Conservation (phyloP, 164 flowering plant genomes). For the Tinospora cordifolia region DNA sequence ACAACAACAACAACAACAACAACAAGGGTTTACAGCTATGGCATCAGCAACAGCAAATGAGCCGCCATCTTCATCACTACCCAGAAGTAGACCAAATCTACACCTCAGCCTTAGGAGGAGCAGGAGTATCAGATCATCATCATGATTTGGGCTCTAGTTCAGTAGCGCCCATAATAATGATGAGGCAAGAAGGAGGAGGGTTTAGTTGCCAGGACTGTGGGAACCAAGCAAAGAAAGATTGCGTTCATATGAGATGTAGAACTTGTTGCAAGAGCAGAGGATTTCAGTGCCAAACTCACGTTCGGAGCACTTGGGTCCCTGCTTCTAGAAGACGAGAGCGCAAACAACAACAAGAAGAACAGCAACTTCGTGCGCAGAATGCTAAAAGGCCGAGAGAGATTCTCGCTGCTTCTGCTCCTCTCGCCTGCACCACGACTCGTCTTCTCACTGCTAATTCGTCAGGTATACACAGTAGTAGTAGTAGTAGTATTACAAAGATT, state of each 20-base stretch:
- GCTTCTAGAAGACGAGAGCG: slow-evolving; percentile 59
- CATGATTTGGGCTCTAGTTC: neutral
- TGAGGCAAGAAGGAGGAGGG: slow-evolving; percentile 30
- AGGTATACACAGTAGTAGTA: slow-evolving; percentile 24
- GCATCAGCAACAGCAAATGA: slow-evolving; percentile 24
- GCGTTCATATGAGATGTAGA: slow-evolving; percentile 52
- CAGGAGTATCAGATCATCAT: too few species aligned
- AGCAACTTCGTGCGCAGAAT: slow-evolving; percentile 17
- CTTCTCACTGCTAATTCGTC: slow-evolving; percentile 33
- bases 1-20: slow-evolving; percentile 18
- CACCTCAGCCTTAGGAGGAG: slow-evolving; percentile 10
- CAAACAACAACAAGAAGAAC: slow-evolving; percentile 32
- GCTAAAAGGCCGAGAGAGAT: slow-evolving; percentile 52
- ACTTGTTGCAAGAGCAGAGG: slow-evolving; percentile 73
- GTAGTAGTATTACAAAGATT: neutral
- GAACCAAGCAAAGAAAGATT: slow-evolving; percentile 76
- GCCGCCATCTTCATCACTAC: slow-evolving; percentile 5
- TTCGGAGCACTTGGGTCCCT: slow-evolving; percentile 76
- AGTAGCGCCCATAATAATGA: slow-evolving; percentile 21
- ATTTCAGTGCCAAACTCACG: slow-evolving; percentile 56
- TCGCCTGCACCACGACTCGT: slow-evolving; percentile 28
- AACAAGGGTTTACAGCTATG: slow-evolving; percentile 50
- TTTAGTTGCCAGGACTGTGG: slow-evolving; percentile 74
- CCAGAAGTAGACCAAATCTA: slow-evolving; percentile 6
- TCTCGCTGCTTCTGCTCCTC: slow-evolving; percentile 21